These are phyloP conservation scores for Dipsacomyces acuminosporus DNA, from an alignment of 371 early-diverging fungal genomes.

Conservation along the genomic window DNA sequence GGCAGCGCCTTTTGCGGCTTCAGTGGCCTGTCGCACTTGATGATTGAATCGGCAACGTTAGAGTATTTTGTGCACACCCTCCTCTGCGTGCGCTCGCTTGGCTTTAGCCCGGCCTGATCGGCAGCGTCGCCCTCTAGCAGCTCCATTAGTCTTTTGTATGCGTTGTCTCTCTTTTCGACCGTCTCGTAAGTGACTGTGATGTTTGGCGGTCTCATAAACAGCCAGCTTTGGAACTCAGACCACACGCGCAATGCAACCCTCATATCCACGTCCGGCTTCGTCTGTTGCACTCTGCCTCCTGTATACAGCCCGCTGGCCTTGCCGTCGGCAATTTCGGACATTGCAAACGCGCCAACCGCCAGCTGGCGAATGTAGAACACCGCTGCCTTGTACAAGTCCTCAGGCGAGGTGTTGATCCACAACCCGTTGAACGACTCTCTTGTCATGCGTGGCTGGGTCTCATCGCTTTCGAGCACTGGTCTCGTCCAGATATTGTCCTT, in stretches of 20 bases:
- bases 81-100: not conserved
- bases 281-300: too few relatives aligned
- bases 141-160: not conserved
- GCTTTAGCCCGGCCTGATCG: not conserved
- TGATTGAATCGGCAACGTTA: not conserved
- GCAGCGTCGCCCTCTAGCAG: not conserved
- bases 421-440: slow-evolving; percentile 15
- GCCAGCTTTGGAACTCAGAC: slow-evolving; percentile 27
- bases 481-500: not conserved
- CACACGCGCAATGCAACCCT: slow-evolving; percentile 13
- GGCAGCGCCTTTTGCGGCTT: not conserved
- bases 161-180: not conserved
- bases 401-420: slow-evolving; percentile 19
- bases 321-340: not conserved
- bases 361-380: slow-evolving; percentile 1
- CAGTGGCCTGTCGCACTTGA: not conserved
- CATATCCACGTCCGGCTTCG: slow-evolving; percentile 8
- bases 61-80: not conserved
- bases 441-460: slow-evolving; percentile 1
- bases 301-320: too few relatives aligned
- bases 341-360: slow-evolving; percentile 1
- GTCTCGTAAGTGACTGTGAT: slow-evolving; percentile 5
- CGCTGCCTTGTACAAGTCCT: slow-evolving; percentile 25
- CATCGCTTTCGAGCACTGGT: not conserved
- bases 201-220: not conserved